Conservation (phyloP, 1,139 yeast genomes). For the Magnusiomyces magnusii region DNA sequence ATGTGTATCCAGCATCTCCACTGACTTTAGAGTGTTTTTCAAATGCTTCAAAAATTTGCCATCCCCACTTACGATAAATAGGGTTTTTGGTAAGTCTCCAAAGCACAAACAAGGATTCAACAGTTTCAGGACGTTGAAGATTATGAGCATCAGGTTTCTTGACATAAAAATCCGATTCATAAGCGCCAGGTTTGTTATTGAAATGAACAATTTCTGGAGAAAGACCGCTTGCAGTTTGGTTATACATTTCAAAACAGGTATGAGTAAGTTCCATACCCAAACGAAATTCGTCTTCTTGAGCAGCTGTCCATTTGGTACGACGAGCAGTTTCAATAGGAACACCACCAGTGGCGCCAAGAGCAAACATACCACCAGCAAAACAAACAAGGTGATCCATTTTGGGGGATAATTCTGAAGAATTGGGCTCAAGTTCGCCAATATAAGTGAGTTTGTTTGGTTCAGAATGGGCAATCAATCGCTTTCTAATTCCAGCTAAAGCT, state of each 20-base stretch:
- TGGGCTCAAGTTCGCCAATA: slow-evolving; percentile 55
- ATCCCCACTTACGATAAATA: slow-evolving; percentile 85
- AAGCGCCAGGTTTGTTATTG: slow-evolving; percentile 38
- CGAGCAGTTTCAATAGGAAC: slow-evolving; percentile 46
- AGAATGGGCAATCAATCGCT: slow-evolving; percentile 54
- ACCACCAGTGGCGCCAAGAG: slow-evolving; percentile 86
- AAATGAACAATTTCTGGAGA: slow-evolving; percentile 87
- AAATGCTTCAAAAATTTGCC: slow-evolving; percentile 72
- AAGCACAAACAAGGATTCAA: slow-evolving; percentile 75
- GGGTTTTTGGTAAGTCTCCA: slow-evolving; percentile 76
- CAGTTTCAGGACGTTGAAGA: slow-evolving; percentile 90
- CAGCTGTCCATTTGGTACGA: slow-evolving; percentile 39
- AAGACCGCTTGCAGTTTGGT: slow-evolving; percentile 65
- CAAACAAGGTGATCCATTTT: slow-evolving; percentile 96
- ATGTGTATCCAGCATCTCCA: slow-evolving; percentile 57
- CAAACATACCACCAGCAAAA: slow-evolving; percentile 84
- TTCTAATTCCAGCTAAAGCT: slow-evolving; percentile 65
- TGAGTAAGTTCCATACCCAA: slow-evolving; percentile 70
- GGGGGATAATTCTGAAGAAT: slow-evolving; percentile 44
- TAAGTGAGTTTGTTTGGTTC: slow-evolving; percentile 56
- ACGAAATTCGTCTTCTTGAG: slow-evolving; percentile 50
- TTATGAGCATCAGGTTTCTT: slow-evolving; percentile 73
- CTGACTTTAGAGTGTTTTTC: slow-evolving; percentile 47
- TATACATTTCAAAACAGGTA: slow-evolving; percentile 82
- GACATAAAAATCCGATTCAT: slow-evolving; percentile 49